Conservation (phyloP, 805 yeast genomes). For the Cyberlindnera meyerae region DNA sequence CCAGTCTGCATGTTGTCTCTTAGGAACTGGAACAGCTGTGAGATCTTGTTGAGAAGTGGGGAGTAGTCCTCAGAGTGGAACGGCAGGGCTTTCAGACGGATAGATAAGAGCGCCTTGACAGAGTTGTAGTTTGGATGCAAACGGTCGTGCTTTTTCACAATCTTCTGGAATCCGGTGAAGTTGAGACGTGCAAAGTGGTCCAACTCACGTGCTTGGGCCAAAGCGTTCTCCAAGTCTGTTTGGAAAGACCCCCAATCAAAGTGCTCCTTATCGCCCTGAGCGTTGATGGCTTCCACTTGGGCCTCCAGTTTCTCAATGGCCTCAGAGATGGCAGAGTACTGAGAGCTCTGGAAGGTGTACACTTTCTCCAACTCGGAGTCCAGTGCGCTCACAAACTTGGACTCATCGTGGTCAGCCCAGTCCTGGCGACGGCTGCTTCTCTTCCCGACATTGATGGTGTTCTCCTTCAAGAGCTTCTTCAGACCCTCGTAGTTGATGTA, state of each 20-base stretch:
- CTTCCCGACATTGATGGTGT: slow-evolving; percentile 34
- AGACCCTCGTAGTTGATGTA: slow-evolving; percentile 63
- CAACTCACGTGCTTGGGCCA: slow-evolving; percentile 74
- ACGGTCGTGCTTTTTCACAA: slow-evolving; percentile 94
- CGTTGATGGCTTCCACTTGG: slow-evolving; percentile 41
- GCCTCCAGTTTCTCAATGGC: slow-evolving; percentile 61
- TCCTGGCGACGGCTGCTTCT: slow-evolving; percentile 16
- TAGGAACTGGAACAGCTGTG: slow-evolving; percentile 74
- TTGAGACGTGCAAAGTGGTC: slow-evolving; percentile 89
- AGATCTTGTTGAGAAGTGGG: slow-evolving; percentile 79
- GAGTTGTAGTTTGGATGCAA: slow-evolving; percentile 74
- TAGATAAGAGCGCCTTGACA: slow-evolving; percentile 86
- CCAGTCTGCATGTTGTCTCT: slow-evolving; percentile 57
- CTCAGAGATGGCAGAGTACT: slow-evolving; percentile 64
- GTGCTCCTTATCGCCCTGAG: slow-evolving; percentile 23
- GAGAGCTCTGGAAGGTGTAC: slow-evolving; percentile 61
- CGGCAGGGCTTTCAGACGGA: slow-evolving; percentile 81
- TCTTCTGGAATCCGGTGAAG: slow-evolving; percentile 91
- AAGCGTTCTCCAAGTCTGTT: slow-evolving; percentile 62
- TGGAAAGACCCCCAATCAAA: slow-evolving; percentile 64
- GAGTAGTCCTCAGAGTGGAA: slow-evolving; percentile 94
- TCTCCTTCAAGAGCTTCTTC: slow-evolving; percentile 67
- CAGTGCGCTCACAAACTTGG: slow-evolving; percentile 57
- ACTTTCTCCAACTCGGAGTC: slow-evolving; percentile 75
- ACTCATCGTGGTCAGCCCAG: slow-evolving; percentile 74